These are phyloP conservation scores for Cornus florida DNA, from an alignment of 148 eudicot species.

Conservation along the genomic window DNA sequence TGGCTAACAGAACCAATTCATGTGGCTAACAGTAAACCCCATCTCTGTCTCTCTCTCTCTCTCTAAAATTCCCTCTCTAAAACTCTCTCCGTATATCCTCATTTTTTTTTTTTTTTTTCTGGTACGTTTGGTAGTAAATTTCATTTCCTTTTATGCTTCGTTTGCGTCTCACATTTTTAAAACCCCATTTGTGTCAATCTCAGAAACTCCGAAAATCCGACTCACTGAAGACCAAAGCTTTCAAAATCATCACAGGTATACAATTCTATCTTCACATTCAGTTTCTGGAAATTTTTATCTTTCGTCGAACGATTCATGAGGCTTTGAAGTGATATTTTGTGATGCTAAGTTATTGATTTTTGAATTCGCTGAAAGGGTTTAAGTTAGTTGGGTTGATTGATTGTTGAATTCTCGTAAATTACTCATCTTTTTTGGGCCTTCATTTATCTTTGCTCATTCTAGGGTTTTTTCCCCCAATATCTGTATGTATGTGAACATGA, in stretches of 20 bases:
- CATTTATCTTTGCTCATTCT: not conserved
- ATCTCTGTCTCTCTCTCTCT: not conserved
- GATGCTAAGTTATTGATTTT: not conserved
- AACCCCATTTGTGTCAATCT: not conserved
- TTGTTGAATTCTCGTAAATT: not conserved
- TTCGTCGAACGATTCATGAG: not conserved
- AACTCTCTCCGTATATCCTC: not conserved
- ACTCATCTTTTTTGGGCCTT: not conserved
- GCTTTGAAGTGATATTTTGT: not conserved
- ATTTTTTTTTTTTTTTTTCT: not conserved
- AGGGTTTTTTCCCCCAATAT: not conserved
- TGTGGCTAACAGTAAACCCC: not conserved
- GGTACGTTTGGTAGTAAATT: not conserved
- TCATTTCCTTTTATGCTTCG: not conserved
- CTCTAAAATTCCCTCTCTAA: not conserved
- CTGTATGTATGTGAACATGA: not conserved
- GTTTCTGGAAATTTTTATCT: not conserved
- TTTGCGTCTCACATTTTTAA: not conserved
- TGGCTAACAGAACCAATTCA: not conserved
- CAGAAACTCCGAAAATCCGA: not conserved
- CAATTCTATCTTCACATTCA: not conserved
- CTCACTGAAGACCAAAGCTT: not conserved
- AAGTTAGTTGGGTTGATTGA: not conserved
- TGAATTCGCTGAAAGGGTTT: not conserved
- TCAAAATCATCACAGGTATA: slow-evolving; percentile 9